Evolutionary conservation across 805 yeast genomes (phyloP), one percentile per base, ranked within the genome.

Genomic region (Tetrapisispora namnaoensis): DNA sequence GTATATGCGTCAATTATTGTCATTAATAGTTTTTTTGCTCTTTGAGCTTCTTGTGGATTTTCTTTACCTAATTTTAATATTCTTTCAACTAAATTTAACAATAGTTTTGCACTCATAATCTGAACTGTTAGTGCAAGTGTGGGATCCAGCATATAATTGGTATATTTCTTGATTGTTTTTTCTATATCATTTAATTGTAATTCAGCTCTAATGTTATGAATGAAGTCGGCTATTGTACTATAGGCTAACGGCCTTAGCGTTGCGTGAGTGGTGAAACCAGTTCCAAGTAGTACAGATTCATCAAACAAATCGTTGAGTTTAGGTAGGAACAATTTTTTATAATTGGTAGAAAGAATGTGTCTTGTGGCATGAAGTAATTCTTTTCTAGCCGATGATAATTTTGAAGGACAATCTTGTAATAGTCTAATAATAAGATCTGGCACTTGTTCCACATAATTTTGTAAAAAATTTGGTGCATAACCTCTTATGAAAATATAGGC

Each of bases 401-500:
- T 98, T 17, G 93, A 82, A 2, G 99, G 99, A 64, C 98, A 93
- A 64, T 95, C 98, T 66, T 90, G 95, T 37, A 93, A 69, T 37
- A 93, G 69, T 54, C 98, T 73, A 48, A 90, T 77, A 37, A 93
- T 86, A 48, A 90, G 77, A 51, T 86, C 95, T 0, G 99, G 99
- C 9, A 93, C 87, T 37, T 78, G 74, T 5, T 70, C 70, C 36
- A 80, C 77, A 55, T 79, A 77, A 37, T 67, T 67, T 51, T 74
- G 74, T 51, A 85, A 65, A 47, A 83, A 73, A 37, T 79, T 80
- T 35, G 79, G 77, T 2, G 95, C 81, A 59, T 82, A 85, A 17
- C 95, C 88, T 52, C 98, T 77, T 39, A 95, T 82, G 55, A 85
- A 83, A 1, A 90, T 88, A 63, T 90, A 93, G 0, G 98, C 98